Conservation (phyloP, 2,329 filamentous ascomycete species). For the Alternaria viburni region DNA sequence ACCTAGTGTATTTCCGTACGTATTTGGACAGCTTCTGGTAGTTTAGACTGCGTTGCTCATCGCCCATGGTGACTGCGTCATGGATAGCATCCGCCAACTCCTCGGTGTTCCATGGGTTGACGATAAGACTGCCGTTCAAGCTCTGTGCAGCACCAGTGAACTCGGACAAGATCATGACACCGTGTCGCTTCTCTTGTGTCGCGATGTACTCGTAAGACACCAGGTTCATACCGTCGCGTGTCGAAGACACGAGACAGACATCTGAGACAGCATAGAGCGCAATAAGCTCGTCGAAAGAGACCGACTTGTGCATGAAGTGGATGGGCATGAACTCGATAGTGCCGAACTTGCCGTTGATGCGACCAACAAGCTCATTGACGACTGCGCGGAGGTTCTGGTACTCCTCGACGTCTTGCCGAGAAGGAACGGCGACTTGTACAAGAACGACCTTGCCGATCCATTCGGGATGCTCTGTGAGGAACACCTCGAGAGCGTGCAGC, state of each 20-base stretch:
- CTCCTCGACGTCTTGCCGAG: conserved; percentile 93
- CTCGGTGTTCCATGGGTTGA: conserved; percentile 99
- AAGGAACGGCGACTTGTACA: conserved; percentile 94
- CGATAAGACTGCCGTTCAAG: conserved; percentile 88
- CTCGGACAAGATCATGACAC: conserved; percentile 93
- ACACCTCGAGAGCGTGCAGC: conserved; percentile 93
- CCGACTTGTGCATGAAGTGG: conserved; percentile 96
- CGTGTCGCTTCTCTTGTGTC: conserved; percentile 86
- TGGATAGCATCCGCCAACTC: conserved; percentile 92
- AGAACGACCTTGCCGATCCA: conserved; percentile 98
- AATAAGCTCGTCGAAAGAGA: conserved; percentile 92
- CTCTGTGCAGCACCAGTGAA: conserved; percentile 96
- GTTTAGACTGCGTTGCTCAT: conserved; percentile 84
- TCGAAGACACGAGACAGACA: conserved; percentile 90
- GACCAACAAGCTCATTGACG: conserved; percentile 94
- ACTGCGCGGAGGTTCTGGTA: conserved; percentile 96
- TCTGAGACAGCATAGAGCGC: conserved; percentile 92
- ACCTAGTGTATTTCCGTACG: conserved; percentile 94
- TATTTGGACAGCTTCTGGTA: conserved; percentile 93
- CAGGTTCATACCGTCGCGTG: conserved; percentile 98
- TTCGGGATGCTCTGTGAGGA: conserved; percentile 94
- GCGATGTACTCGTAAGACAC: conserved; percentile 99
- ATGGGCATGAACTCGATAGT: conserved; percentile 99
- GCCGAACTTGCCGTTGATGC: conserved; percentile 96
- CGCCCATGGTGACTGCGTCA: conserved; percentile 94